Percentiles rank a stretch among this genome's conserved stretches.
These are phyloP conservation scores for Coccinonectria pachysandricola DNA, from an alignment of 2,329 filamentous ascomycete genomes.

Conservation along the genomic window DNA sequence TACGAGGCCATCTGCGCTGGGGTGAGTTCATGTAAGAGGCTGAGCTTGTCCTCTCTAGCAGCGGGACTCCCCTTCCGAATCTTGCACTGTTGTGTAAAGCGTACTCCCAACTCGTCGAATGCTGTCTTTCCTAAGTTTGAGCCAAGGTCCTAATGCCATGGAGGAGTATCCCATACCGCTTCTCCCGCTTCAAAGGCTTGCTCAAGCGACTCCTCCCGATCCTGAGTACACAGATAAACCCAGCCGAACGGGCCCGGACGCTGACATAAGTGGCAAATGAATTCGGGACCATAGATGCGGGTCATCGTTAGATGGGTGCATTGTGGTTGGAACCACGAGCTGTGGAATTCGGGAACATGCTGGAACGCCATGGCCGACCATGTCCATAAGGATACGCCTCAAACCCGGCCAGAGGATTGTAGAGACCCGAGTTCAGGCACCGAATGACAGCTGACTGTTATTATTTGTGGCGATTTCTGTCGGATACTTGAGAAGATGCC, in stretches of 20 bases:
- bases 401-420: too few relatives aligned
- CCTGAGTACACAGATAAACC: constrained; percentile 64
- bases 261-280: constrained; percentile 49
- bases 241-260: constrained; percentile 51
- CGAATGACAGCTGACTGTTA: constrained; percentile 2
- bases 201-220: constrained; percentile 37
- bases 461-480: too few relatives aligned
- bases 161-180: not conserved
- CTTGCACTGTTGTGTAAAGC: constrained; percentile 22
- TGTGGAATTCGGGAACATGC: constrained; percentile 4
- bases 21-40: constrained; percentile 34
- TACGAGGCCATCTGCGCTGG: constrained; percentile 34
- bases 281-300: constrained; percentile 45
- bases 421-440: too few relatives aligned
- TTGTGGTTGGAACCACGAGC: constrained; percentile 18
- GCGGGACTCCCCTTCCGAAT: constrained; percentile 30
- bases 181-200: constrained; percentile 16
- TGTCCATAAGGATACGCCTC: too few relatives aligned
- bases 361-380: constrained; percentile 10
- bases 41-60: constrained; percentile 31
- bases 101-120: constrained; percentile 27
- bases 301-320: constrained; percentile 64
- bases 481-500: too few relatives aligned
- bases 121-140: constrained; percentile 12
- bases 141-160: not conserved